Evolutionary conservation across 2,329 filamentous ascomycete species (phyloP).

Genomic region (Ophiocordyceps unilateralis): DNA sequence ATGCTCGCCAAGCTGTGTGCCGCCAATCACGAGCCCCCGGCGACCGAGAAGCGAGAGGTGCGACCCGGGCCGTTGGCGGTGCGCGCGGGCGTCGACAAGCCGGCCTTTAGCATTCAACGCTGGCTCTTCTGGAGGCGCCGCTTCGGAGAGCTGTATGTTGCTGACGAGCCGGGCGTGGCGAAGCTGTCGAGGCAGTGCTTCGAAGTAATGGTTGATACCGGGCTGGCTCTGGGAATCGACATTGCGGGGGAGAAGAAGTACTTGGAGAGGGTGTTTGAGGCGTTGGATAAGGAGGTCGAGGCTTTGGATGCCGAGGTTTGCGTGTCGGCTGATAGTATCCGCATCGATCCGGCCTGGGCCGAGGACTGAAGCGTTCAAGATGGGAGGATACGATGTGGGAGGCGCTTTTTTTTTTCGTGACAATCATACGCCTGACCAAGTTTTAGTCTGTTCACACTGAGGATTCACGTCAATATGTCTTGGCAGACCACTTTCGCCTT

Average conservation of each 20-base stretch:
- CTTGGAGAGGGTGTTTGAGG: constrained; percentile 1
- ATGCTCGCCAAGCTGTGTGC: constrained; percentile 1
- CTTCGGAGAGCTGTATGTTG: constrained; percentile 2
- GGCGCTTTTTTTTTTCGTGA: neutral
- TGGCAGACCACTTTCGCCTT: no score
- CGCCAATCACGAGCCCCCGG: neutral
- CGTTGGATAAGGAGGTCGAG: constrained; percentile 2
- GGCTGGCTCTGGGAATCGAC: constrained; percentile 1
- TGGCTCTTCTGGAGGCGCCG: constrained; percentile 4
- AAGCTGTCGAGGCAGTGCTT: constrained; percentile 2
- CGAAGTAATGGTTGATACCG: constrained; percentile 2
- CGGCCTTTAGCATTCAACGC: constrained; percentile 1
- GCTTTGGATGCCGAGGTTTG: neutral
- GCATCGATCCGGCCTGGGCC: constrained; percentile 3
- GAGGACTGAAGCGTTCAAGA: neutral
- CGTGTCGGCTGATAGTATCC: constrained; percentile 2
- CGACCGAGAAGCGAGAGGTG: neutral
- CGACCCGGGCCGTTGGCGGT: neutral
- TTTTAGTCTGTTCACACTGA: no score
- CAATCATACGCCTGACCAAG: no score
- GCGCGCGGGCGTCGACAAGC: neutral
- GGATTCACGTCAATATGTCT: no score
- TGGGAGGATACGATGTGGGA: neutral
- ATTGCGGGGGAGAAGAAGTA: constrained; percentile 3
- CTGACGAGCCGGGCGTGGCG: neutral